Base-by-base conservation (phyloP, 768 basidiomycete species). In the Piloderma croceum region DNA sequence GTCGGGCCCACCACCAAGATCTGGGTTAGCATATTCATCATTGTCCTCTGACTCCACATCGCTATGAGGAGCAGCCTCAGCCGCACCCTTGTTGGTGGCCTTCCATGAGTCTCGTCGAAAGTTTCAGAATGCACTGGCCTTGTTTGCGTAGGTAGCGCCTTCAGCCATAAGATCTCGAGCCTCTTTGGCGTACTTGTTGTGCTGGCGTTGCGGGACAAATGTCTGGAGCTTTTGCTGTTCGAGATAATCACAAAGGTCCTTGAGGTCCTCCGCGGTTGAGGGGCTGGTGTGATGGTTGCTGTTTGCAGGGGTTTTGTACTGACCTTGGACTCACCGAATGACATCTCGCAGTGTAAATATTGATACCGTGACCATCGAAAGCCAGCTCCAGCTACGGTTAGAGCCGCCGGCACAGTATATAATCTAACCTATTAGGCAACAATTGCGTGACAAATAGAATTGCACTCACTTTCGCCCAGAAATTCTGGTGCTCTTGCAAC, bases 401-500 rank as follows among this genome's bases (percentile, higher is more conserved):
- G 32, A 6, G 1, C 47, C 45, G 12, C 35, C 15, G 19, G 47
- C 40, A 20, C 12, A 15, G 31, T 49, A 49, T 10, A 49, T 39
- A 1, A 43, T 31, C 47, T 49, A n/a, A n/a, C n/a, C n/a, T n/a
- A n/a, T n/a, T n/a, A n/a, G n/a, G n/a, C n/a, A n/a, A n/a, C n/a
- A n/a, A n/a, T n/a, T n/a, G n/a, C n/a, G n/a, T n/a, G n/a, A n/a
- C n/a, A n/a, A n/a, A n/a, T n/a, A n/a, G n/a, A n/a, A n/a, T 41
- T 32, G 34, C 34, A 5, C 41, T 1, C 37, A 60, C 61, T 53
- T 65, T 62, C 3, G 57, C 52, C 56, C 58, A 61, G 36, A 50
- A 63, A 40, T 64, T 66, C 31, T 55, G 27, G 33, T 64, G 63
- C 39, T 66, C 61, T 34, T 64, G 64, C 21, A 63, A 41, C 1